A percentile compares a stretch with the other conserved stretches of the same genome.
Conservation (phyloP, 208 protist species). For the Blechomonas ayalai region DNA sequence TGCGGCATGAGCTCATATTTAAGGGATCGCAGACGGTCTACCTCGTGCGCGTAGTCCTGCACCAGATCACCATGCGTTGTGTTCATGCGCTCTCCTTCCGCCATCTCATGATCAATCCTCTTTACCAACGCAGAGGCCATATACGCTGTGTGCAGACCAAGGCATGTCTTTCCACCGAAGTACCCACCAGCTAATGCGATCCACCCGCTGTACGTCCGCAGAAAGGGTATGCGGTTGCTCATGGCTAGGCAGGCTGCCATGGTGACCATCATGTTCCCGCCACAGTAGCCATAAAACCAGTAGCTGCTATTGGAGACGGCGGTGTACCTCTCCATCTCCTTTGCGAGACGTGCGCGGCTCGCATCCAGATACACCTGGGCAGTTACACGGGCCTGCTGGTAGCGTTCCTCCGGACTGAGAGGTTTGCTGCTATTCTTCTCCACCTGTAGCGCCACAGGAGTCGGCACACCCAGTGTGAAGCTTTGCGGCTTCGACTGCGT, state of each 20-base stretch:
- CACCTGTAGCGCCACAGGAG: slow-evolving; percentile 3
- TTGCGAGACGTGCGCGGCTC: slow-evolving; percentile 39
- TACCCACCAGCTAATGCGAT: slow-evolving; percentile 71
- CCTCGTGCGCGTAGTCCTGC: slow-evolving; percentile 56
- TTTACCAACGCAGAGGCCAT: slow-evolving; percentile 38
- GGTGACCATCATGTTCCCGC: slow-evolving; percentile 49
- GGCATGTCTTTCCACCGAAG: slow-evolving; percentile 63
- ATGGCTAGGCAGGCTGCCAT: slow-evolving; percentile 58
- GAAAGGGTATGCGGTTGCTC: slow-evolving; percentile 54
- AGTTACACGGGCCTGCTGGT: slow-evolving; percentile 57
- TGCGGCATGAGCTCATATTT: slow-evolving; percentile 61
- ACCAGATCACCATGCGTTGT: slow-evolving; percentile 50
- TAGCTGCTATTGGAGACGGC: slow-evolving; percentile 66
- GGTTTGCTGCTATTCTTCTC: slow-evolving; percentile 20
- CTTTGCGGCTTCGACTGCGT: slow-evolving; percentile 8
- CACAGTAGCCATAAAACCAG: slow-evolving; percentile 85
- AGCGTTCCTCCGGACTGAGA: slow-evolving; percentile 48
- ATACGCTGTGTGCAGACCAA: slow-evolving; percentile 45
- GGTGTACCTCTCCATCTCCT: slow-evolving; percentile 43
- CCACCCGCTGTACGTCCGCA: slow-evolving; percentile 67
- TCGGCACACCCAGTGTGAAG: neutral
- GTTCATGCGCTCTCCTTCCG: slow-evolving; percentile 61
- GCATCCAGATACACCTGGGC: slow-evolving; percentile 74
- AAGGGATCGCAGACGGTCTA: slow-evolving; percentile 34
- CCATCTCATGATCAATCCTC: slow-evolving; percentile 54